These are phyloP conservation scores for Clitopilus passeckerianus DNA, from an alignment of 768 basidiomycete genomes.

Conservation along the genomic window DNA sequence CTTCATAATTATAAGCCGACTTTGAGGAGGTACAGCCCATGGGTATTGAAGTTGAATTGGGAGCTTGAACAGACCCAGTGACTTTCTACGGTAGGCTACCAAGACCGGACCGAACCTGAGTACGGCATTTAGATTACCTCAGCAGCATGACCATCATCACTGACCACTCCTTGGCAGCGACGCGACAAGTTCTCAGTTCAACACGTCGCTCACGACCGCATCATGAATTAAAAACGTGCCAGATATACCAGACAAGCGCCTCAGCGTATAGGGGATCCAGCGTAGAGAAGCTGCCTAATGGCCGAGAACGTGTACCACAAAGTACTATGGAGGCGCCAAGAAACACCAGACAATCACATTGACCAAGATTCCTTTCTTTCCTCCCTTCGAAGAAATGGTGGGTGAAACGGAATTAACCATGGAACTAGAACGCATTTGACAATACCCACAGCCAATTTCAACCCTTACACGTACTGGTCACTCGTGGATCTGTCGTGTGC, in stretches of 20 bases:
- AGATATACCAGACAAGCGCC: too few species aligned
- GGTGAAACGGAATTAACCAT: conserved; percentile 20
- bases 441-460: conserved; percentile 62
- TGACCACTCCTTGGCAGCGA: too few species aligned
- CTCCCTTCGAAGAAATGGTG: conserved; percentile 75
- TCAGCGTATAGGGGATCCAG: too few species aligned
- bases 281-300: too few species aligned
- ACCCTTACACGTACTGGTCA: conserved; percentile 71
- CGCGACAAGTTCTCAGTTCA: too few species aligned
- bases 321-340: conserved; percentile 77
- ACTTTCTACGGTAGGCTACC: too few species aligned
- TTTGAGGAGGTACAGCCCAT: not conserved
- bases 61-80: not conserved
- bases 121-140: too few species aligned
- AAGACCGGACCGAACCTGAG: too few species aligned
- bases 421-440: conserved; percentile 7
- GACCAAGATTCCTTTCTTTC: conserved; percentile 69
- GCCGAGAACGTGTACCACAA: conserved; percentile 18
- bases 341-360: conserved; percentile 84
- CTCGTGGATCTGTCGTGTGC: conserved; percentile 67
- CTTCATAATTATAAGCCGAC: not conserved
- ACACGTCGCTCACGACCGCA: too few species aligned
- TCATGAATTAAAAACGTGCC: too few species aligned
- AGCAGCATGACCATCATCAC: too few species aligned
- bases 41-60: not conserved